Percentiles rank a stretch among this genome's conserved stretches.
Evolutionary conservation across 1,284 basidiomycete species (phyloP).

Genomic region (Ceratobasidium sp.): DNA sequence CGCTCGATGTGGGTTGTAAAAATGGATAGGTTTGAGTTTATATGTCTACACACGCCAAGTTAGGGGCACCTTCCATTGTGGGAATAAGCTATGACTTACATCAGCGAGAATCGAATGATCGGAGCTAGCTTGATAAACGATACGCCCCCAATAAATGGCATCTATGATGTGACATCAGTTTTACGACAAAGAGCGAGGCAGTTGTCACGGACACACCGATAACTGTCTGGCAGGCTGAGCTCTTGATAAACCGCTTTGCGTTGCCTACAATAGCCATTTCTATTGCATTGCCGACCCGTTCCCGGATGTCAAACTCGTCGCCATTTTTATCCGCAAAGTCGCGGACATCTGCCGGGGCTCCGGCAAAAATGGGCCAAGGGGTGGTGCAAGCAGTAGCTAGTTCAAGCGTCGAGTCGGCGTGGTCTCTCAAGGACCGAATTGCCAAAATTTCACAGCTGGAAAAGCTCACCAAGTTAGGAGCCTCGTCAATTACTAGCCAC

Average conservation of each 20-base stretch:
- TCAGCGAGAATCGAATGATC: slow-evolving; percentile 85
- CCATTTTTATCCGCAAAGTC: slow-evolving; percentile 68
- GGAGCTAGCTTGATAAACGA: slow-evolving; percentile 86
- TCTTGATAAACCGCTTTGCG: slow-evolving; percentile 85
- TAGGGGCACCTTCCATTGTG: slow-evolving; percentile 15
- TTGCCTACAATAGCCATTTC: slow-evolving; percentile 88
- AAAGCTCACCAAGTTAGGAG: slow-evolving; percentile 5
- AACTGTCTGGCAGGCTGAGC: slow-evolving; percentile 82
- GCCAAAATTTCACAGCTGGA: slow-evolving; percentile 86
- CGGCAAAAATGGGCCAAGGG: slow-evolving; percentile 84
- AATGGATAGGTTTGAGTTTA: slow-evolving; percentile 87
- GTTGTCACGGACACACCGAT: slow-evolving; percentile 59
- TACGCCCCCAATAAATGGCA: slow-evolving; percentile 67
- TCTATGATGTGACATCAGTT: slow-evolving; percentile 46
- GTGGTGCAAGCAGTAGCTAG: slow-evolving; percentile 82
- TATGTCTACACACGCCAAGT: slow-evolving; percentile 68
- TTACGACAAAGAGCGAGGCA: slow-evolving; percentile 14
- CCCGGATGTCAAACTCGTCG: slow-evolving; percentile 71
- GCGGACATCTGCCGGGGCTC: slow-evolving; percentile 71
- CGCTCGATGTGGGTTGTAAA: slow-evolving; percentile 92
- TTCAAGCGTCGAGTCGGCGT: slow-evolving; percentile 75
- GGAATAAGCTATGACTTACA: slow-evolving; percentile 55
- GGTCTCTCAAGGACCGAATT: slow-evolving; percentile 76
- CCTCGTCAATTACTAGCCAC: slow-evolving; percentile 67
- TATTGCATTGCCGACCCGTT: slow-evolving; percentile 83